Conservation (phyloP, 805 yeast species). For the Teunomyces kruisii region DNA sequence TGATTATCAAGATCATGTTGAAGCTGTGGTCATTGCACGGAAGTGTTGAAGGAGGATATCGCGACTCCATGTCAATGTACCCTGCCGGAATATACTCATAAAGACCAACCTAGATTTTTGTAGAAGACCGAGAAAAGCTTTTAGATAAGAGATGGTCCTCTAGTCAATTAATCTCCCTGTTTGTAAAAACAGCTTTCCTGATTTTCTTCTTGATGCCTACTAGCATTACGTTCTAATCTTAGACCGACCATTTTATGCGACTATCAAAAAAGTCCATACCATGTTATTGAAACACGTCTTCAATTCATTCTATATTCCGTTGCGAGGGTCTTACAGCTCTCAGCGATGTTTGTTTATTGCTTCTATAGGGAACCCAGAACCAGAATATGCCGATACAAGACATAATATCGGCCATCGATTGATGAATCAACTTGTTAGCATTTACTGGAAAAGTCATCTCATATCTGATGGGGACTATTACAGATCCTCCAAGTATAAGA, state of each 20-base stretch:
- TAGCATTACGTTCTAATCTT: neutral
- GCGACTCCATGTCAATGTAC: too few species aligned
- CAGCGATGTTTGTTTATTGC: slow-evolving; percentile 31
- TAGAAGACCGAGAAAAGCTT: too few species aligned
- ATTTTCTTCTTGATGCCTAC: too few species aligned
- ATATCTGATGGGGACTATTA: slow-evolving; percentile 8
- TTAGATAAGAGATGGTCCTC: too few species aligned
- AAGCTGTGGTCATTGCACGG: too few species aligned
- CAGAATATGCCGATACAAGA: slow-evolving; percentile 57
- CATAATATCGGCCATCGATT: slow-evolving; percentile 77
- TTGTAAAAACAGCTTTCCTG: too few species aligned
- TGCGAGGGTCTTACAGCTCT: slow-evolving; percentile 5
- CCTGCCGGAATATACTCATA: too few species aligned
- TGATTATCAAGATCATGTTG: too few species aligned
- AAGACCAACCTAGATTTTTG: too few species aligned
- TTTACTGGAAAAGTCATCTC: slow-evolving; percentile 22
- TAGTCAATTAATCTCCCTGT: too few species aligned
- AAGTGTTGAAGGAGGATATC: too few species aligned
- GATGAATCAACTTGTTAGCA: slow-evolving; percentile 30
- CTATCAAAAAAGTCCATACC: neutral
- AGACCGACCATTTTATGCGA: neutral
- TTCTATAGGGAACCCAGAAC: slow-evolving; percentile 79
- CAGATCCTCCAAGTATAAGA: slow-evolving; percentile 10
- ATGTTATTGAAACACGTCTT: slow-evolving; percentile 9
- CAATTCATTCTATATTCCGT: slow-evolving; percentile 6